Evolutionary conservation across 805 yeast genomes (phyloP).

Genomic region (Wickerhamiella nectarea): DNA sequence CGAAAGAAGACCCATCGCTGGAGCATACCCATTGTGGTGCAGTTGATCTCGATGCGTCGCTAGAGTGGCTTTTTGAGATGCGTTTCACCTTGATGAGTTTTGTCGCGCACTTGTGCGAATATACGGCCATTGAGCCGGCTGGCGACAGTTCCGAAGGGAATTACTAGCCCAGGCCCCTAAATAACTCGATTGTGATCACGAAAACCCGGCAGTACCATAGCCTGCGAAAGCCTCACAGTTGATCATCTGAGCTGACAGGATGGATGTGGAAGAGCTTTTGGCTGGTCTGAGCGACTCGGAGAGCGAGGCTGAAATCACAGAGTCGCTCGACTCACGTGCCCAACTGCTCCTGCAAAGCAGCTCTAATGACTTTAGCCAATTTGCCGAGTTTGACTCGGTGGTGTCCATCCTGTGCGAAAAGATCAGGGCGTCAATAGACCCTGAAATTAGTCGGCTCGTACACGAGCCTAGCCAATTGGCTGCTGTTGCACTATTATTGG

Average conservation of each 20-base stretch:
- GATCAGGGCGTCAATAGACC: constrained; percentile 43
- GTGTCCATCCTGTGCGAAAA: constrained; percentile 36
- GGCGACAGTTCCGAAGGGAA: no score
- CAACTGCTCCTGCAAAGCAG: background rate
- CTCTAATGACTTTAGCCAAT: constrained; percentile 40
- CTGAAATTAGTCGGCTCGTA: constrained; percentile 54
- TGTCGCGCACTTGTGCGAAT: no score
- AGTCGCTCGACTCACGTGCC: background rate
- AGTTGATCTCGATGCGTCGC: no score
- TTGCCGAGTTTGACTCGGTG: constrained; percentile 42
- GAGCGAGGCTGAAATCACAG: background rate
- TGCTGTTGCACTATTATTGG: constrained; percentile 36
- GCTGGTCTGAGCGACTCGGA: constrained; percentile 27
- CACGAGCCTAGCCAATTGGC: constrained; percentile 49
- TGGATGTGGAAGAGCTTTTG: constrained; percentile 26
- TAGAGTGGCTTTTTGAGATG: no score
- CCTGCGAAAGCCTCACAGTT: no score
- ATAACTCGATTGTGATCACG: no score
- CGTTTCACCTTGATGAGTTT: no score
- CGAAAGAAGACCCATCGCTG: no score
- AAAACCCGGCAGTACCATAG: no score
- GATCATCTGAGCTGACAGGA: background rate
- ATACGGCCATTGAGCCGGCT: no score
- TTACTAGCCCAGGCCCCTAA: no score
- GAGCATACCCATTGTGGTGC: no score